Conservation (phyloP, 2,329 filamentous ascomycete species). For the Talaromyces funiculosus region DNA sequence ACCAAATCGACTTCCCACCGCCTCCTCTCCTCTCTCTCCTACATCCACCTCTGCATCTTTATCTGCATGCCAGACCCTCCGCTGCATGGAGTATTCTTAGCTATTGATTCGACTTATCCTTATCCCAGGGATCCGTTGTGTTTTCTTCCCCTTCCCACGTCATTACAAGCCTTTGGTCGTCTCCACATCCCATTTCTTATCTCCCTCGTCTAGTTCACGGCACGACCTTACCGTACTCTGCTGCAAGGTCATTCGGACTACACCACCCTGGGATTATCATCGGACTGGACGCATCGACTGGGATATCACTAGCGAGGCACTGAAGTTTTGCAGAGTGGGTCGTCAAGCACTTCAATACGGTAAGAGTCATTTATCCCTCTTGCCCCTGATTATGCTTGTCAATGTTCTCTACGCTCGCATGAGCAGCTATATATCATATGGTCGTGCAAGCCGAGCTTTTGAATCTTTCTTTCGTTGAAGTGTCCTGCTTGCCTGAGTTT, state of each 20-base stretch:
- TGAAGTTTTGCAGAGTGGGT: slow-evolving; percentile 4
- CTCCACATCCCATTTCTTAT: background rate
- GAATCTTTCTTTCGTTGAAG: background rate
- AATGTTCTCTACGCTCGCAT: background rate
- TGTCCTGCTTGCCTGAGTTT: background rate
- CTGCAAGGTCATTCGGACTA: slow-evolving; percentile 13
- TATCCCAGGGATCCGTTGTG: slow-evolving; percentile 2
- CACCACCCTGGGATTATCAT: background rate
- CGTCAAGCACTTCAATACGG: slow-evolving; percentile 2
- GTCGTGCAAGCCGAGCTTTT: background rate
- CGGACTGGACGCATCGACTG: background rate
- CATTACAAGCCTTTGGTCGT: background rate
- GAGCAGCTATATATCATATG: background rate
- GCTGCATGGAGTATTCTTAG: background rate
- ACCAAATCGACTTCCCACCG: background rate
- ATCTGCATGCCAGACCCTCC: background rate
- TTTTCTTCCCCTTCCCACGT: background rate
- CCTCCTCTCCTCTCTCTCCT: background rate
- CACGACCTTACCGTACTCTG: slow-evolving; percentile 5
- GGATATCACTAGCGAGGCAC: background rate
- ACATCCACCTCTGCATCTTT: background rate
- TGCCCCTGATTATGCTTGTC: slow-evolving; percentile 3
- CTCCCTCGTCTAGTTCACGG: background rate
- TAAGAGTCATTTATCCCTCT: background rate
- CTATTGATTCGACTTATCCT: slow-evolving; percentile 1